Evolutionary conservation across 192 early-diverging fungal species (phyloP).

Genomic region (Coemansia erecta): DNA sequence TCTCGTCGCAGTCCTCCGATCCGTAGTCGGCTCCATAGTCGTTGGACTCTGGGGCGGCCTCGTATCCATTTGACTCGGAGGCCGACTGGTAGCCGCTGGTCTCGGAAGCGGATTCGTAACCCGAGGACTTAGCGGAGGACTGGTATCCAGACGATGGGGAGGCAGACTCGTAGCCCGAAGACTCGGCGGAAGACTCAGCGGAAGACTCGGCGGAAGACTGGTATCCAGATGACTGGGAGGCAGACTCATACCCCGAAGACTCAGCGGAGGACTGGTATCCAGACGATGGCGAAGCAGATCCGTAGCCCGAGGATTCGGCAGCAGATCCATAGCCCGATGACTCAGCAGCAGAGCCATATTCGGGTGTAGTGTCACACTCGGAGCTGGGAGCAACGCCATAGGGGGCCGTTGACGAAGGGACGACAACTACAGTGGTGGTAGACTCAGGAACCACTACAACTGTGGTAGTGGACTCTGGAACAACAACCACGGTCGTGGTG

Average conservation of each 20-base stretch:
- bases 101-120: background rate
- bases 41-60: constrained; percentile 3
- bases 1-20: constrained; percentile 14
- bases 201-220: constrained; percentile 6
- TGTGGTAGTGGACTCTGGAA: constrained; percentile 9
- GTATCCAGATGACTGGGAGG: background rate
- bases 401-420: constrained; percentile 14
- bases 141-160: constrained; percentile 1
- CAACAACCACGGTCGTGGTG: constrained; percentile 8
- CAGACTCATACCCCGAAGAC: background rate
- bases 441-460: constrained; percentile 3
- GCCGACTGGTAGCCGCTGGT: background rate
- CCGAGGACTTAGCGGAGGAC: background rate
- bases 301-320: background rate
- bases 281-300: background rate
- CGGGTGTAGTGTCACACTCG: background rate
- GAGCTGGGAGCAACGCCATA: constrained; percentile 1
- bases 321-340: constrained; percentile 3
- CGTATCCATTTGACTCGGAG: constrained; percentile 13
- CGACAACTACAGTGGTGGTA: constrained; percentile 26
- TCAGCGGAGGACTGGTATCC: background rate
- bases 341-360: background rate
- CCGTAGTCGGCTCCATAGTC: constrained; percentile 10
- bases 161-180: background rate
- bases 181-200: background rate